These are phyloP conservation scores for Cercis canadensis DNA, from an alignment of 306 rosid genomes.

Conservation along the genomic window DNA sequence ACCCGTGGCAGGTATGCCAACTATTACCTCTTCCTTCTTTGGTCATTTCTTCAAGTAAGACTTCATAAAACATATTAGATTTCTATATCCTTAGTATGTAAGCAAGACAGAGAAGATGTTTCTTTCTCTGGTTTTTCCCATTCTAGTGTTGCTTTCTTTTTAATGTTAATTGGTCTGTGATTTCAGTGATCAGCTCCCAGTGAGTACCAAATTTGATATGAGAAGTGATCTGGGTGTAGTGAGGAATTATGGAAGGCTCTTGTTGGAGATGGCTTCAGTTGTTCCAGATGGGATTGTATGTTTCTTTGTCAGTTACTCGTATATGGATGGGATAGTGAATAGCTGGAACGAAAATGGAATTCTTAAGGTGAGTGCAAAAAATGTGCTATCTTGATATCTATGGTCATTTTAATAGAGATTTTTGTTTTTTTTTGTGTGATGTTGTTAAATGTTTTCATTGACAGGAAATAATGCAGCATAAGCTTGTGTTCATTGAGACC, in stretches of 20 bases:
- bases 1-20: constrained; percentile 89
- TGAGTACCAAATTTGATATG: constrained; percentile 97
- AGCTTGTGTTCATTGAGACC: constrained; percentile 92
- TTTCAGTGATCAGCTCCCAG: constrained; percentile 96
- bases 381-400: constrained; percentile 30
- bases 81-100: constrained; percentile 3
- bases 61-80: constrained; percentile 19
- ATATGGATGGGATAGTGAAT: constrained; percentile 93
- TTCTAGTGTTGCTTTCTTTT: constrained; percentile 13
- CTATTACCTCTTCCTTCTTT: constrained; percentile 18
- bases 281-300: constrained; percentile 97
- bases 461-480: constrained; percentile 98
- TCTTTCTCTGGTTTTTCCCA: neutral
- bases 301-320: constrained; percentile 93
- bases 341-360: constrained; percentile 96
- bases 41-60: neutral
- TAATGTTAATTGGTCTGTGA: constrained; percentile 31
- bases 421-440: constrained; percentile 10
- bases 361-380: constrained; percentile 62
- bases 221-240: constrained; percentile 96
- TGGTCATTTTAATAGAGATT: constrained; percentile 7
- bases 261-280: constrained; percentile 95
- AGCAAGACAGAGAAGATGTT: neutral
- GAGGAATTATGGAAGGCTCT: constrained; percentile 91
- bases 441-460: constrained; percentile 38